phyloP scores from a whole-genome alignment of 108 stramenopile genomes.

The Stephanodiscus triporus region DNA sequence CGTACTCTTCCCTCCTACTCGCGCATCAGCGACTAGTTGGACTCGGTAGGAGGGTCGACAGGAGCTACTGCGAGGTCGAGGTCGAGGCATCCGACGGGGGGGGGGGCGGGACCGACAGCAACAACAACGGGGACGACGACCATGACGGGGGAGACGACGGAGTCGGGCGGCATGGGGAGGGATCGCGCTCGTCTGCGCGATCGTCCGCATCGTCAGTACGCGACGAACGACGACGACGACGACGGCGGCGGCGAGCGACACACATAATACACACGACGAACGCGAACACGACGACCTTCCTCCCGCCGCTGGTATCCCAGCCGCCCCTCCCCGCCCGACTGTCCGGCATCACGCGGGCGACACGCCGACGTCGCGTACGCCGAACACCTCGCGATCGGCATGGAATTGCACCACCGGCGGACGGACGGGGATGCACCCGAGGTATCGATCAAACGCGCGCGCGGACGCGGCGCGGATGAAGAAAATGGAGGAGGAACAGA shows the following conservation, averaged over 20 bases:
- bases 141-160: neutral
- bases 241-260: no score
- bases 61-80: conserved; percentile 34
- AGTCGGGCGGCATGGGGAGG: neutral
- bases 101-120: neutral
- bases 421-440: conserved; percentile 73
- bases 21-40: conserved; percentile 82
- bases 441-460: conserved; percentile 21
- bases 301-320: conserved; percentile 15
- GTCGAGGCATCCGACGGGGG: neutral
- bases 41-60: conserved; percentile 82
- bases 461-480: neutral
- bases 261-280: no score
- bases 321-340: conserved; percentile 1
- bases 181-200: neutral
- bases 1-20: conserved; percentile 69
- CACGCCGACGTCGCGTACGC: conserved; percentile 69
- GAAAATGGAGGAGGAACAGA: conserved; percentile 25
- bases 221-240: conserved; percentile 2
- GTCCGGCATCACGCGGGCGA: conserved; percentile 8
- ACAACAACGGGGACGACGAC: conserved; percentile 1
- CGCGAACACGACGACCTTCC: conserved; percentile 6
- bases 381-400: conserved; percentile 82
- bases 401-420: conserved; percentile 82
- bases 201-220: no score